Evolutionary conservation across 345 rosid species (phyloP).

Genomic region (Eucalyptus erythrocorys): DNA sequence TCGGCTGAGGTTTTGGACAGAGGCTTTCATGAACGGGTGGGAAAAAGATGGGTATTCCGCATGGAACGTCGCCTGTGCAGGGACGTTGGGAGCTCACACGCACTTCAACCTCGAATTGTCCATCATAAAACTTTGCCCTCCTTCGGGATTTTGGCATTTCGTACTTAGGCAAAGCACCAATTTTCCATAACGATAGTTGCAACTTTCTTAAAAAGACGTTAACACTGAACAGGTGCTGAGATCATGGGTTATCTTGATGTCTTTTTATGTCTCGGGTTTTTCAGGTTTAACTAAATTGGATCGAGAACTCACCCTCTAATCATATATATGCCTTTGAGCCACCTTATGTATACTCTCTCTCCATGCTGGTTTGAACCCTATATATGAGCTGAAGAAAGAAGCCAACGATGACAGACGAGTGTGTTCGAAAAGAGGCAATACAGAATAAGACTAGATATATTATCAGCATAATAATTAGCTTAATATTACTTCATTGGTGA

Average conservation of each 20-base stretch:
- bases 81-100: not conserved
- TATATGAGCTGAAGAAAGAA: not conserved
- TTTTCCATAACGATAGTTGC: not conserved
- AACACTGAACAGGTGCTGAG: not conserved
- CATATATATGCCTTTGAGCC: not conserved
- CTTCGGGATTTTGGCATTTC: not conserved
- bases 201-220: not conserved
- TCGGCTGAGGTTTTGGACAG: not conserved
- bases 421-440: not conserved
- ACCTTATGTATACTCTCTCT: not conserved
- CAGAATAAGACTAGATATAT: not conserved
- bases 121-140: not conserved
- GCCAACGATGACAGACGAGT: not conserved
- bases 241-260: not conserved
- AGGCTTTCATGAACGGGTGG: not conserved
- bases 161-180: not conserved
- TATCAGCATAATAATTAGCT: not conserved
- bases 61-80: not conserved
- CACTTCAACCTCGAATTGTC: not conserved
- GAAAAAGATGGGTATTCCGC: not conserved
- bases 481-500: not conserved
- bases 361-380: not conserved
- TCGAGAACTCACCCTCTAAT: not conserved
- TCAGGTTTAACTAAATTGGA: rapidly evolving
- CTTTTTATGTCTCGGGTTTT: not conserved